Evolutionary conservation across 2,329 filamentous ascomycete species (phyloP), one percentile per base, ranked within the genome.

Genomic region (Colletotrichum godetiae): DNA sequence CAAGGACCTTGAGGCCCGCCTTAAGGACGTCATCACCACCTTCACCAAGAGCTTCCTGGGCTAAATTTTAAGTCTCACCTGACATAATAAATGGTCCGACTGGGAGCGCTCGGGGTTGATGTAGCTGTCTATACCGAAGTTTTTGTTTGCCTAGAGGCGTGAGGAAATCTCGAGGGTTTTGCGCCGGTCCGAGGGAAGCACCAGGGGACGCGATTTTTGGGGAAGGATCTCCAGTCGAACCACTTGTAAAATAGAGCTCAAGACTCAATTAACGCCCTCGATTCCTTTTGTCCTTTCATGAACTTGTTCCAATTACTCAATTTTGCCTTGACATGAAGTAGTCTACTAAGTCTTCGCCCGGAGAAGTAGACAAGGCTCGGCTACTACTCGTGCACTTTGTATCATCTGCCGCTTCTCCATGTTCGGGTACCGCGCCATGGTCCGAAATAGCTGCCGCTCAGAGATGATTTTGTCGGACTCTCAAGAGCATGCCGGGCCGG

Each of bases 21-120:
- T 97, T 82, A 94, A 92, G 90, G 93, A 97, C 74, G 88, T 94
- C 81, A 91, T 95, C 81, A 76, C 80, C 80, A 89, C 82, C 86
- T 98, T 98, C 92, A 97, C 94, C 90, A 97, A 98, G 94, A 94
- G 92, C 91, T 98, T 98, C 91, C 80, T 87, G 76, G 84, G 84
- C 82, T 91, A 90, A 90, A 81, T 79, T 75, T 80, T 77, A 79
- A 79, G 77, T 78, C 77, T 78, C 76, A 76, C 75, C 73, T 73
- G 77, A 76, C 74, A 79, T 79, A 80, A 75, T 77, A 71, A 75
- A 74, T 77, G 76, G 77, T 76, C 71, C 67, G 67, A 75, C 71
- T 74, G 77, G 76, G 76, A 78, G 77, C 63, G 67, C 67, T 64
- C 56, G 74, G 61, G 70, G 78, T 79, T 81, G 82, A 83, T 81